Base-by-base conservation (phyloP, 2,329 filamentous ascomycete genomes). In the Arthroderma sp. region DNA sequence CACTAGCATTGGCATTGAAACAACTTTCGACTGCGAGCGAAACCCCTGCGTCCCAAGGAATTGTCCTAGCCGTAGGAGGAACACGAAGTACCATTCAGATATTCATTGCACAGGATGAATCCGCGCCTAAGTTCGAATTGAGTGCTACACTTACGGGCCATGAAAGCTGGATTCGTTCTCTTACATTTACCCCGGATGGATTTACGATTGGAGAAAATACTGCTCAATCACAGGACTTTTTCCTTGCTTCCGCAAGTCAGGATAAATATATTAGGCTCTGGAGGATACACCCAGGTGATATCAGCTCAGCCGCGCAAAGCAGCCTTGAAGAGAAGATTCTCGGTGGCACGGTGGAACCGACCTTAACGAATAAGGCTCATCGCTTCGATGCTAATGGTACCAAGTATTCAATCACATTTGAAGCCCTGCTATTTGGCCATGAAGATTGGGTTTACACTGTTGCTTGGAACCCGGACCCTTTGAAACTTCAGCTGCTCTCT, bases 401-500 rank as follows among this genome's bases (percentile, higher is more conserved):
- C 3, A 80, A 82, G 52, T 89, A 84, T 62, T 84, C 83, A 5
- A 72, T 94, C 45, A 94, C 87, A 0, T 96, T 98, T 53, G 91
- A 98, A 62, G 91, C 91, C 1, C 70, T 98, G 2, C 74, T 98
- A 4, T 75, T 98, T 2, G 91, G 91, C 6, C 91, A 98, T 58
- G 91, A 98, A 59, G 91, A 98, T 58, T 98, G 91, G 91, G 89
- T 98, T 46, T 96, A 94, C 64, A 93, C 84, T 45, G 81, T 85
- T 1, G 71, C 73, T 44, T 95, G 88, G 88, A 74, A 75, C 48
- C 70, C 71, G 5, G 61, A 68, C 37, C 56, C 65, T 9, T 65
- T 69, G 11, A 77, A 72, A 48, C 70, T 83, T 8, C 85, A 83
- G 53, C 75, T 95, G 6, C 75, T 98, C 3, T 88, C 89, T 1